phyloP scores from a whole-genome alignment of 345 rosid genomes.

The Eutrema yunnanense region DNA sequence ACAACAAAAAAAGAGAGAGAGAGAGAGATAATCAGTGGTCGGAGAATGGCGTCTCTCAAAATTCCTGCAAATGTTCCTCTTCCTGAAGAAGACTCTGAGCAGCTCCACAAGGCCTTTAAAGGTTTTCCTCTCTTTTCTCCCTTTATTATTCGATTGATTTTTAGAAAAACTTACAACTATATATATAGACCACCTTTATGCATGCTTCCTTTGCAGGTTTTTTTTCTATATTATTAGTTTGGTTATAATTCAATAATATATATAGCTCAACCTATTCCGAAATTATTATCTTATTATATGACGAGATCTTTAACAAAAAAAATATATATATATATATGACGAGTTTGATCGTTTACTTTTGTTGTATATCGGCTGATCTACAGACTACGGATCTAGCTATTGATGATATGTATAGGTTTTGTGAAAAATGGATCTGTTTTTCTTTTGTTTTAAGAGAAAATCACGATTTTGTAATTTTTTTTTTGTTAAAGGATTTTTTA shows the following conservation, averaged over 20 bases:
- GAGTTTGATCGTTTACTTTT: neutral
- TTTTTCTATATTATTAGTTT: neutral
- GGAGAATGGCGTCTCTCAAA: slow-evolving; percentile 64
- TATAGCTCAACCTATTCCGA: neutral
- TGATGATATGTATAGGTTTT: neutral
- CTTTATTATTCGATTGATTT: neutral
- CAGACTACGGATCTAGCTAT: slow-evolving; percentile 10
- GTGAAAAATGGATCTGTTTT: too few relatives aligned
- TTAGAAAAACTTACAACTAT: neutral
- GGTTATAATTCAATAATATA: neutral
- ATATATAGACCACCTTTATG: neutral
- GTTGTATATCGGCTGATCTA: neutral
- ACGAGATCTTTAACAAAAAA: neutral
- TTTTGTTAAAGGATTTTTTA: neutral
- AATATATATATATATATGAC: neutral
- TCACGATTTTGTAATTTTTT: neutral
- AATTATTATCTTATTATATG: neutral
- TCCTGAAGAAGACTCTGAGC: slow-evolving; percentile 83
- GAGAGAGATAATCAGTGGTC: neutral
- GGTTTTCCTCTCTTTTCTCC: slow-evolving; percentile 31
- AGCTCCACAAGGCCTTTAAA: slow-evolving; percentile 74
- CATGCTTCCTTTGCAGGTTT: neutral
- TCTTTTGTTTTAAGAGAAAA: neutral
- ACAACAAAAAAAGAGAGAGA: too few relatives aligned
- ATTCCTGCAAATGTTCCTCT: slow-evolving; percentile 57